Evolutionary conservation across 2,329 filamentous ascomycete species (phyloP).

Genomic region (Westerdykella sp.): DNA sequence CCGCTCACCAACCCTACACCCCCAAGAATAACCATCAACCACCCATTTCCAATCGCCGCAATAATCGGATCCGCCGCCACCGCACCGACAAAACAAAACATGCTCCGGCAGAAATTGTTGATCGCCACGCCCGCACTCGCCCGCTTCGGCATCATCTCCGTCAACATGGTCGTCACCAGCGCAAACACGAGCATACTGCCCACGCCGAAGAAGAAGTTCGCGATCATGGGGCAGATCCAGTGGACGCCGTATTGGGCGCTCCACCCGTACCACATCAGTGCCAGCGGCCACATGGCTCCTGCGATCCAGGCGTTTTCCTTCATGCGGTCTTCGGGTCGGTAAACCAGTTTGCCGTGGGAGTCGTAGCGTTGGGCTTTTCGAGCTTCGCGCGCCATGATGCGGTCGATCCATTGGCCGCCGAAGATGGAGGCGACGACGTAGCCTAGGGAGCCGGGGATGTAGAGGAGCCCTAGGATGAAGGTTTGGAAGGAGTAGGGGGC

Average conservation of each 20-base stretch:
- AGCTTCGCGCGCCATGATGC: constrained; percentile 38
- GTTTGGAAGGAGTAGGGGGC: constrained; percentile 34
- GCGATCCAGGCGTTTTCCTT: constrained; percentile 38
- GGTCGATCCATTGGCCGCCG: constrained; percentile 38
- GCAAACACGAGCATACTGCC: constrained; percentile 37
- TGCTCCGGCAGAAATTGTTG: constrained; percentile 37
- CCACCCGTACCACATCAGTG: constrained; percentile 37
- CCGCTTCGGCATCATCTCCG: constrained; percentile 36
- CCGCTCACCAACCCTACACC: constrained; percentile 51
- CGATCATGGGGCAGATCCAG: constrained; percentile 34
- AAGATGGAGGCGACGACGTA: constrained; percentile 33
- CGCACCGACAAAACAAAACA: constrained; percentile 33
- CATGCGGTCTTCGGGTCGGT: constrained; percentile 37
- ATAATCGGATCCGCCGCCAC: constrained; percentile 34
- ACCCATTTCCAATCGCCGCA: constrained; percentile 34
- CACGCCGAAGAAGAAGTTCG: constrained; percentile 39
- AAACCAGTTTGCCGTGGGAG: constrained; percentile 29
- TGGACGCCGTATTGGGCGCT: constrained; percentile 25
- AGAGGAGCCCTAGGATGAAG: constrained; percentile 34
- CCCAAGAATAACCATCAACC: constrained; percentile 36
- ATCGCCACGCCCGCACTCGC: constrained; percentile 34
- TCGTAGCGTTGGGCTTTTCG: constrained; percentile 33
- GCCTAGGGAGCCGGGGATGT: constrained; percentile 34
- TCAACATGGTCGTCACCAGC: constrained; percentile 36
- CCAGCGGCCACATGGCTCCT: constrained; percentile 30